Evolutionary conservation across 2,329 filamentous ascomycete genomes (phyloP).

Genomic region (Chrysoporthe austroafricana): DNA sequence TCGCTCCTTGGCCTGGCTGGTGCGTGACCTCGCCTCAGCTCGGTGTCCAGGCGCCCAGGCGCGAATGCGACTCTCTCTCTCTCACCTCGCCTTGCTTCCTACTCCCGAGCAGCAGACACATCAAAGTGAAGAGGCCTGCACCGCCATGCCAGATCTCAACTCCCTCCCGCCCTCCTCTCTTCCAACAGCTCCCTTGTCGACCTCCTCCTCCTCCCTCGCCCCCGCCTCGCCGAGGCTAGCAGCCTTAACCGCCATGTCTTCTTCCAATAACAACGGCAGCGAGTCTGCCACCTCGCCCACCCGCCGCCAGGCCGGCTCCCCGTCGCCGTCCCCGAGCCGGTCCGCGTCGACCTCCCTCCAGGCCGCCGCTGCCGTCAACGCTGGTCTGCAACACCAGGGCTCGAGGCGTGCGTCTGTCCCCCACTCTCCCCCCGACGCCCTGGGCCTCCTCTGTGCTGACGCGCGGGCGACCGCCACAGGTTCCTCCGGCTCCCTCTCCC

Average conservation of each 20-base stretch:
- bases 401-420: constrained; percentile 53
- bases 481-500: constrained; percentile 27
- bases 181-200: constrained; percentile 1
- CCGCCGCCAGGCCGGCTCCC: constrained; percentile 47
- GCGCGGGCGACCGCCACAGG: constrained; percentile 15
- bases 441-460: background rate
- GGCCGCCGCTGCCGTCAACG: constrained; percentile 77
- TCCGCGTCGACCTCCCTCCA: constrained; percentile 73
- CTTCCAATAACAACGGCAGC: constrained; percentile 27
- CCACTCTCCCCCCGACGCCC: background rate
- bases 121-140: constrained; percentile 9
- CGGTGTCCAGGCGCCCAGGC: background rate
- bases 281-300: constrained; percentile 32
- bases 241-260: constrained; percentile 44
- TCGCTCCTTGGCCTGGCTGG: background rate
- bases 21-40: constrained; percentile 10
- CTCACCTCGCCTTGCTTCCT: background rate
- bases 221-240: constrained; percentile 41
- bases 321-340: constrained; percentile 61
- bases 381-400: constrained; percentile 70
- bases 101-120: background rate
- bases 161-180: constrained; percentile 51
- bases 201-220: constrained; percentile 34
- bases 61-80: background rate
- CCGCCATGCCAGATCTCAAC: constrained; percentile 56